These are phyloP conservation scores for Pelomyxa schiedti DNA, from an alignment of 78 protist genomes.

Conservation along the genomic window DNA sequence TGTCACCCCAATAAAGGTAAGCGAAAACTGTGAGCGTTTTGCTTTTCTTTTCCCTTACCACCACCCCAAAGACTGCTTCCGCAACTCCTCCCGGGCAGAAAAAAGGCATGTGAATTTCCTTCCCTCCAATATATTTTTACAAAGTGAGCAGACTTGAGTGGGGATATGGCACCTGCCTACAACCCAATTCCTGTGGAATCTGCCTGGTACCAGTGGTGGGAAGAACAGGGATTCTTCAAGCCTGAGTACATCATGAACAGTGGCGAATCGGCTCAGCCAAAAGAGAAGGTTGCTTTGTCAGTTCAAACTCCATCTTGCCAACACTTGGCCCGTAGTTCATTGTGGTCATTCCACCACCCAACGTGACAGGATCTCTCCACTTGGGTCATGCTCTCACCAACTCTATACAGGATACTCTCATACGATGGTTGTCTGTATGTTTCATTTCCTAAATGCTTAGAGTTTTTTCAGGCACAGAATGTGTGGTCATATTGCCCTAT, in stretches of 20 bases:
- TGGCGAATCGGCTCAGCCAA: not conserved
- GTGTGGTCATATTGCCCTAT: conserved; percentile 80
- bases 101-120: conserved; percentile 3
- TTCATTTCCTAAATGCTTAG: not conserved
- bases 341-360: conserved; percentile 98
- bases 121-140: not conserved
- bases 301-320: not conserved
- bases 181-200: conserved; percentile 81
- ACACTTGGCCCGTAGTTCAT: conserved; percentile 56
- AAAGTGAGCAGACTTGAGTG: not conserved
- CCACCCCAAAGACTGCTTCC: not conserved
- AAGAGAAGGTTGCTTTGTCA: not conserved
- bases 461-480: conserved; percentile 67
- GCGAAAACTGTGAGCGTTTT: too few relatives aligned
- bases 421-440: conserved; percentile 42
- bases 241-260: conserved; percentile 43
- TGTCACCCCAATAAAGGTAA: too few relatives aligned
- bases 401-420: conserved; percentile 75
- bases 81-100: not conserved
- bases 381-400: conserved; percentile 97
- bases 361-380: conserved; percentile 98
- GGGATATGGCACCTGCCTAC: conserved; percentile 20
- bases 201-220: conserved; percentile 95
- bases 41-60: too few relatives aligned
- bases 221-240: conserved; percentile 59